Conservation (phyloP, 371 early-diverging fungal species). For the Parasitella parasitica region DNA sequence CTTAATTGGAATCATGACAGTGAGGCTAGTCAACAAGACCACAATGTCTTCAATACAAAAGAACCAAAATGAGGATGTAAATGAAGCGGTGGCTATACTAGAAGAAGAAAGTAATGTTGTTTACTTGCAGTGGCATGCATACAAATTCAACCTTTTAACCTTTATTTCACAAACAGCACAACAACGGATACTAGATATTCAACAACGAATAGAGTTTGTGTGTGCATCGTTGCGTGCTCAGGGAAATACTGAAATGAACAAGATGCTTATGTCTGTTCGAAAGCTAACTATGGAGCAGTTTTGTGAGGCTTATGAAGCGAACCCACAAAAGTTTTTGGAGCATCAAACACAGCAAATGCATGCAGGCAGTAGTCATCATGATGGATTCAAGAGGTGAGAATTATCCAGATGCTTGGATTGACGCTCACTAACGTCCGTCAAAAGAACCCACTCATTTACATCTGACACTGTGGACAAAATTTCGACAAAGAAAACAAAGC, state of each 20-base stretch:
- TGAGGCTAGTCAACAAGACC: not conserved
- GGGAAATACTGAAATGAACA: slow-evolving; percentile 27
- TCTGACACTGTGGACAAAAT: not conserved
- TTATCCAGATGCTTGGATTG: too few species aligned
- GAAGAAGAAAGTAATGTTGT: slow-evolving; percentile 12
- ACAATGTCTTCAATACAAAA: not conserved
- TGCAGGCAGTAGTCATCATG: not conserved
- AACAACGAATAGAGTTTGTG: slow-evolving; percentile 26
- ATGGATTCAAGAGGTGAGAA: not conserved
- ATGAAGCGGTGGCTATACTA: slow-evolving; percentile 4
- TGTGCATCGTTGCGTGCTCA: slow-evolving; percentile 31
- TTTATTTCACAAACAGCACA: slow-evolving; percentile 10
- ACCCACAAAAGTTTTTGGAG: slow-evolving; percentile 15
- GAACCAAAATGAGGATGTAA: not conserved
- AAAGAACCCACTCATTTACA: too few species aligned
- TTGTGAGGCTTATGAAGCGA: slow-evolving; percentile 27
- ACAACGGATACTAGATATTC: slow-evolving; percentile 29
- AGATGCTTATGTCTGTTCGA: slow-evolving; percentile 20
- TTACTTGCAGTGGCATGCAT: not conserved
- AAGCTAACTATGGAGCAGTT: slow-evolving; percentile 33
- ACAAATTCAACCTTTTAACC: not conserved
- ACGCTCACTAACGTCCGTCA: too few species aligned
- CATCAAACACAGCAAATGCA: slow-evolving; percentile 1
- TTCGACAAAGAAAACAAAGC: not conserved
- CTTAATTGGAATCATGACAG: not conserved